Evolutionary conservation across 176 grass and related monocot species (phyloP).

Genomic region (Ensete ventricosum): DNA sequence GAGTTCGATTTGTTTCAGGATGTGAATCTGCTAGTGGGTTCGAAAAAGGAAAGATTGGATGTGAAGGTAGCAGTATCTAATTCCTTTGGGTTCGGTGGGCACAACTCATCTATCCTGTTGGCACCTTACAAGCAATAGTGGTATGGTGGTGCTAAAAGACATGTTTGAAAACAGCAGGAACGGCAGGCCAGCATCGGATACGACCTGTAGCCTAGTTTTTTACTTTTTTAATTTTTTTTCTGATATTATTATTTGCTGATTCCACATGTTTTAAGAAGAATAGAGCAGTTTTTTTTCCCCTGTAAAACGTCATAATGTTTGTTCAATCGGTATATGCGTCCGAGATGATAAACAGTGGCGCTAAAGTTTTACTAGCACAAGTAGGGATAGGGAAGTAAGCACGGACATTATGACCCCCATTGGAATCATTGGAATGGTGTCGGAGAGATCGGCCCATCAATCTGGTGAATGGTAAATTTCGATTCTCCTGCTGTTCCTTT

Average conservation of each 20-base stretch:
- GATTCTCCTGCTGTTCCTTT: no score
- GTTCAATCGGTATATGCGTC: not conserved
- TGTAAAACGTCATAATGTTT: not conserved
- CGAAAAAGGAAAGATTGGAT: conserved; percentile 77
- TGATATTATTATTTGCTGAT: not conserved
- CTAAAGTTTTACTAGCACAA: no score
- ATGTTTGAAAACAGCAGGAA: no score
- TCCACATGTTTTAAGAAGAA: no score
- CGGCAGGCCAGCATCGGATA: no score
- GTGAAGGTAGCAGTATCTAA: conserved; percentile 87
- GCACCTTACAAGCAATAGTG: conserved; percentile 49
- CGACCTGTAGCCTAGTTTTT: not conserved
- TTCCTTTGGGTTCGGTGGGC: conserved; percentile 96
- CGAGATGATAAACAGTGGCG: not conserved
- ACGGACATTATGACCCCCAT: no score
- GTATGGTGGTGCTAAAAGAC: not conserved
- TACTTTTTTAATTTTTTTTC: not conserved
- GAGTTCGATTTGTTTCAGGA: conserved; percentile 40
- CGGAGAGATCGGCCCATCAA: no score
- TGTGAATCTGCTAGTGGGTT: conserved; percentile 47
- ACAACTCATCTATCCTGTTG: conserved; percentile 95
- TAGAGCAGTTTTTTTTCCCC: not conserved
- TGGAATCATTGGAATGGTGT: no score
- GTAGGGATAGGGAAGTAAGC: no score
- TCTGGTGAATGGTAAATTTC: no score